phyloP scores from a whole-genome alignment of 1,284 basidiomycete species.

The Moesziomyces sp. region DNA sequence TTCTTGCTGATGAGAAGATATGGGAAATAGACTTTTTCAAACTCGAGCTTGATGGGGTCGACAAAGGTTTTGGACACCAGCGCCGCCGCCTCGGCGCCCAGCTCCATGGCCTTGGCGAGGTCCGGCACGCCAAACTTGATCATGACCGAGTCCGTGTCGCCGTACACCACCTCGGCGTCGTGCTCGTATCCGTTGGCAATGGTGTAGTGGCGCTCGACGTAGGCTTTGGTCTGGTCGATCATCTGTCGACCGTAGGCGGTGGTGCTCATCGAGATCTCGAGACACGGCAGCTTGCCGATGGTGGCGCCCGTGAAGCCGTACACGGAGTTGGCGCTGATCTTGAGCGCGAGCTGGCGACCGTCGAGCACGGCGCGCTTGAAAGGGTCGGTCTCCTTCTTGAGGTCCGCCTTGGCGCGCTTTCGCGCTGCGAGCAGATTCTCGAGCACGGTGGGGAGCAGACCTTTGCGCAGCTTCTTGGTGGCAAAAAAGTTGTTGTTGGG shows the following conservation, averaged over 20 bases:
- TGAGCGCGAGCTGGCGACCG: constrained; percentile 66
- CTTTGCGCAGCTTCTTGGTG: constrained; percentile 59
- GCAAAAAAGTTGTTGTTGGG: constrained; percentile 68
- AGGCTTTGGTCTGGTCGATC: constrained; percentile 65
- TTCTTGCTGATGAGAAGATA: constrained; percentile 68
- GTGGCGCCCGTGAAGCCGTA: constrained; percentile 68
- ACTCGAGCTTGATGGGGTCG: constrained; percentile 66
- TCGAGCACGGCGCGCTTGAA: constrained; percentile 66
- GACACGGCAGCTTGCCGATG: constrained; percentile 65
- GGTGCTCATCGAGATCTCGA: constrained; percentile 68
- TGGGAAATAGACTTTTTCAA: constrained; percentile 67
- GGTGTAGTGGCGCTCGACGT: constrained; percentile 65
- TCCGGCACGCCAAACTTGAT: constrained; percentile 66
- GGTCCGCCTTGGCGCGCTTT: constrained; percentile 66
- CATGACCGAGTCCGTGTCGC: constrained; percentile 68
- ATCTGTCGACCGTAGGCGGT: constrained; percentile 67
- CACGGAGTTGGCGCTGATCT: constrained; percentile 68
- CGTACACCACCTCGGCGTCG: constrained; percentile 66
- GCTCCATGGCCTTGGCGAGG: constrained; percentile 61
- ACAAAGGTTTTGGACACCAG: constrained; percentile 73
- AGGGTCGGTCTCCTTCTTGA: constrained; percentile 67
- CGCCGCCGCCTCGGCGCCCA: constrained; percentile 89
- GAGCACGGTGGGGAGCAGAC: constrained; percentile 64
- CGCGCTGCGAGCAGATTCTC: constrained; percentile 63
- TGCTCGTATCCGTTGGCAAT: constrained; percentile 66